Conservation (phyloP, 768 basidiomycete genomes). For the Tylopilus sp. region DNA sequence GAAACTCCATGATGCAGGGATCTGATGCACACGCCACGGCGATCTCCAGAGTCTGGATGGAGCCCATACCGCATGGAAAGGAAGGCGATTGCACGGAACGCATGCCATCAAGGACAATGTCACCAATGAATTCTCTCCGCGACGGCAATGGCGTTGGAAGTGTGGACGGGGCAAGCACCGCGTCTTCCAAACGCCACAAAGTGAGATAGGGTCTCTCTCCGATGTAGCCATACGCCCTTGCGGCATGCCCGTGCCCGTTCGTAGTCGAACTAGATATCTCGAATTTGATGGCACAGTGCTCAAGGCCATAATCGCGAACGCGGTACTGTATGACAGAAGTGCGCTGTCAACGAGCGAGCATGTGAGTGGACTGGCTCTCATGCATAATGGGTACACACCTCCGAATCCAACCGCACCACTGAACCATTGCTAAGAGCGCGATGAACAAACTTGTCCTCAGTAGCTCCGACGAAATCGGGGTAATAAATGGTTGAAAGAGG, state of each 20-base stretch:
- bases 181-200: conserved; percentile 18
- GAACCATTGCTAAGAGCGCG: conserved; percentile 17
- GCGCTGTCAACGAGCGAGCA: conserved; percentile 2
- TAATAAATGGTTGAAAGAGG: conserved; percentile 20
- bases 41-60: conserved; percentile 21
- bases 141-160: conserved; percentile 11
- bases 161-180: conserved; percentile 1
- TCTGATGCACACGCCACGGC: conserved; percentile 20
- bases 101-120: conserved; percentile 14
- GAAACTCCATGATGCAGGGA: conserved; percentile 23
- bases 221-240: conserved; percentile 13
- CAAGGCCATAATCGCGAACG: conserved; percentile 24
- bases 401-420: conserved; percentile 18
- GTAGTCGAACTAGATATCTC: conserved; percentile 1
- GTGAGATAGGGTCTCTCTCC: conserved; percentile 14
- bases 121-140: conserved; percentile 13
- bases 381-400: conserved; percentile 3
- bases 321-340: conserved; percentile 20
- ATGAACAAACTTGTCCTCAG: conserved; percentile 6
- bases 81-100: conserved; percentile 5
- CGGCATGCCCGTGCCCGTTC: conserved; percentile 1
- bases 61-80: conserved; percentile 14
- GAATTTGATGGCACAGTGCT: conserved; percentile 16
- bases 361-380: neutral
- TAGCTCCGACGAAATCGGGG: conserved; percentile 21